Evolutionary conservation across 352 stramenopile species (phyloP).

Genomic region (Pythium dissotocum): DNA sequence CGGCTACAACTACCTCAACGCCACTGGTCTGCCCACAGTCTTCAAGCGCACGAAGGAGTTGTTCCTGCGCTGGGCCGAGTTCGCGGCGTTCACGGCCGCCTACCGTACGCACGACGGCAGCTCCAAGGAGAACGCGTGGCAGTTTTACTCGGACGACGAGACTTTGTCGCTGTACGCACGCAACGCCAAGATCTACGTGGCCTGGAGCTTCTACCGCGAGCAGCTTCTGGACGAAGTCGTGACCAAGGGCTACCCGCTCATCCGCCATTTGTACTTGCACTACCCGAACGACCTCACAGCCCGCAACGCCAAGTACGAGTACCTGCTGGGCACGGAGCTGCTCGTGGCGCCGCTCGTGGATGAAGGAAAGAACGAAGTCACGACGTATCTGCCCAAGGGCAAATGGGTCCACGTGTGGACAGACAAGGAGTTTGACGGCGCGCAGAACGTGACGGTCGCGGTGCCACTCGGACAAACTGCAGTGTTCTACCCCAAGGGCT

Average conservation of each 20-base stretch:
- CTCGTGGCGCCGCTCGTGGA: slow-evolving; percentile 16
- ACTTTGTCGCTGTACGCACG: slow-evolving; percentile 13
- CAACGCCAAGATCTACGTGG: slow-evolving; percentile 18
- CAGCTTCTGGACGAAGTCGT: slow-evolving; percentile 11
- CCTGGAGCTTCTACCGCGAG: slow-evolving; percentile 21
- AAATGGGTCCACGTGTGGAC: slow-evolving; percentile 22
- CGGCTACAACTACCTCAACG: slow-evolving; percentile 22
- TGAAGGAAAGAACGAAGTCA: slow-evolving; percentile 7
- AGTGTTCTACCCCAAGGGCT: slow-evolving; percentile 18
- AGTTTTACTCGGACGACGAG: slow-evolving; percentile 23
- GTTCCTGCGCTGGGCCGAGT: slow-evolving; percentile 21
- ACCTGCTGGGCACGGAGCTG: slow-evolving; percentile 13
- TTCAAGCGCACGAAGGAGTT: slow-evolving; percentile 16
- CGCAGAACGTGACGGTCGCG: slow-evolving; percentile 8
- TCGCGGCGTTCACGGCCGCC: slow-evolving; percentile 20
- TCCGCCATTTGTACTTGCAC: slow-evolving; percentile 14
- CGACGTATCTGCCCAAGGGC: slow-evolving; percentile 8
- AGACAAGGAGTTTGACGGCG: slow-evolving; percentile 10
- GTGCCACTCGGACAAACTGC: slow-evolving; percentile 14
- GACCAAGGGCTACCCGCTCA: slow-evolving; percentile 6
- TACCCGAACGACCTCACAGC: slow-evolving; percentile 8
- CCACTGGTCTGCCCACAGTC: slow-evolving; percentile 4
- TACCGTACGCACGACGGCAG: slow-evolving; percentile 22
- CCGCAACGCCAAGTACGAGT: slow-evolving; percentile 12
- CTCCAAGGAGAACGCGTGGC: slow-evolving; percentile 18